Percentiles rank a stretch among this genome's conserved stretches.
phyloP scores from a whole-genome alignment of 78 protist genomes.

The Isochrysis galbana region DNA sequence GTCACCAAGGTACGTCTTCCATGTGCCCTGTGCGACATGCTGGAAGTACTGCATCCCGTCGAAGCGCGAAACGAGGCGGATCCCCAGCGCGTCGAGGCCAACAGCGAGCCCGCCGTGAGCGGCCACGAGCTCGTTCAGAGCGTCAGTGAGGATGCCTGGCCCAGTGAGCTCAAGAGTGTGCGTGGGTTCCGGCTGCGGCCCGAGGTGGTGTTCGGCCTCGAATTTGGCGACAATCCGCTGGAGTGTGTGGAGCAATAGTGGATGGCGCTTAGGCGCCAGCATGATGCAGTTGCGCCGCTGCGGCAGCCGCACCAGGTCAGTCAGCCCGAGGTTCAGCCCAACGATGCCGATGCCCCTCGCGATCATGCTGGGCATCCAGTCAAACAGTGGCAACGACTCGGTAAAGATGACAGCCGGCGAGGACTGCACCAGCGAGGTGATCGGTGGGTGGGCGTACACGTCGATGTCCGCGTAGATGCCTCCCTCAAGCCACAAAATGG shows the following conservation, averaged over 20 bases:
- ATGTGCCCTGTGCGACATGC: neutral
- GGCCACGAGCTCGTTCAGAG: neutral
- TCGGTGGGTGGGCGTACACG: neutral
- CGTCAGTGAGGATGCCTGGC: neutral
- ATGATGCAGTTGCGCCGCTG: conserved; percentile 10
- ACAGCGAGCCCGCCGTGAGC: neutral
- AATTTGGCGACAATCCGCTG: neutral
- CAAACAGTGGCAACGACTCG: neutral
- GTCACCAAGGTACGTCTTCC: neutral
- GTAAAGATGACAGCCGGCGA: neutral
- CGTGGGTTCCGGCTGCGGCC: neutral
- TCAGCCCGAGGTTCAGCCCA: neutral
- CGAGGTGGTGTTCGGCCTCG: neutral
- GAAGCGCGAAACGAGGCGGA: neutral
- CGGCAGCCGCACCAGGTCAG: conserved; percentile 4
- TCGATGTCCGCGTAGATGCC: neutral
- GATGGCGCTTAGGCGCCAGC: neutral
- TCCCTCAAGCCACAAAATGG: neutral
- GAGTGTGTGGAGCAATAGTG: neutral
- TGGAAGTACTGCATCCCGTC: neutral
- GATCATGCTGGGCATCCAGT: neutral
- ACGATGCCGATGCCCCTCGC: neutral
- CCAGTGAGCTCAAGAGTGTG: neutral
- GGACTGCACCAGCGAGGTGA: neutral
- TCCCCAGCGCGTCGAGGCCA: neutral